A percentile compares a stretch with the other conserved stretches of the same genome.
Evolutionary conservation across 805 yeast genomes (phyloP).

Genomic region (Wickerhamomyces subpelliculosus): DNA sequence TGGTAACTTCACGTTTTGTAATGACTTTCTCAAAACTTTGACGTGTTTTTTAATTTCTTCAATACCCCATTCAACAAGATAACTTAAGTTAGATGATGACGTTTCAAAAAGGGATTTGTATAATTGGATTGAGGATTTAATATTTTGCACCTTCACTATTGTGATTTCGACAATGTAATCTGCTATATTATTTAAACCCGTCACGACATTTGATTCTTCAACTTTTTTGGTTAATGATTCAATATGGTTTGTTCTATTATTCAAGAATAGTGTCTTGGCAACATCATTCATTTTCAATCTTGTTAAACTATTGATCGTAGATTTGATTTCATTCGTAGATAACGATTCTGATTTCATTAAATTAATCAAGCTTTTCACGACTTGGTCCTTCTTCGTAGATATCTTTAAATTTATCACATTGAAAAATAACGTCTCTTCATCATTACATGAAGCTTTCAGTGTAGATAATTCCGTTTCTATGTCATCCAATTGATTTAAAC

Average conservation of each 20-base stretch:
- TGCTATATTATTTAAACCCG: constrained; percentile 40
- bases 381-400: constrained; percentile 22
- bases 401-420: constrained; percentile 28
- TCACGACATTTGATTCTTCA: constrained; percentile 34
- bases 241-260: constrained; percentile 39
- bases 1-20: constrained; percentile 52
- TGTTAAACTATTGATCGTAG: constrained; percentile 25
- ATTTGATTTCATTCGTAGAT: constrained; percentile 21
- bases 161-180: constrained; percentile 55
- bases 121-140: constrained; percentile 49
- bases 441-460: constrained; percentile 11
- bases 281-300: constrained; percentile 37
- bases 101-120: constrained; percentile 47
- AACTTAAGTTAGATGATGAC: constrained; percentile 39
- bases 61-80: constrained; percentile 72
- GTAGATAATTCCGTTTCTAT: constrained; percentile 25
- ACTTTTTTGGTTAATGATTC: constrained; percentile 41
- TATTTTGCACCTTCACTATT: constrained; percentile 52
- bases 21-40: constrained; percentile 54
- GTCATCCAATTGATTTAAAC: constrained; percentile 27
- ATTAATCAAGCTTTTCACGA: constrained; percentile 28
- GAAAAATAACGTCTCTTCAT: constrained; percentile 24
- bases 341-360: constrained; percentile 24
- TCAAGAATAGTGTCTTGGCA: constrained; percentile 43
- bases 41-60: constrained; percentile 56